Evolutionary conservation across 345 rosid genomes (phyloP), one percentile per base, ranked within the genome.

Genomic region (Linum lewisii): DNA sequence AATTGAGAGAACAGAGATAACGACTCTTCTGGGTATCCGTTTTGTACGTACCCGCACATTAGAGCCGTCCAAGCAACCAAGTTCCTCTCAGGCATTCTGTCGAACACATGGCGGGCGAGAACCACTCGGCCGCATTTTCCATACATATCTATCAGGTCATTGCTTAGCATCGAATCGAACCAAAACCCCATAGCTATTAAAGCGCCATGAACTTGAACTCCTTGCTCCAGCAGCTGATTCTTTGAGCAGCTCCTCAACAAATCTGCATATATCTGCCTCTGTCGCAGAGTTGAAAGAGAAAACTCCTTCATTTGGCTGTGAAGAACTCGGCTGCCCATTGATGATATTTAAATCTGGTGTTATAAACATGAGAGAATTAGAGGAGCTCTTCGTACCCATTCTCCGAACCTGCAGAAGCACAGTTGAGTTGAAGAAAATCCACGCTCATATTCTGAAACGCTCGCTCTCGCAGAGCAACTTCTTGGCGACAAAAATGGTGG

Each of bases 21-120:
- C 0, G 86, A 78, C 51, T 37, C 72, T 15, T 56, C 63, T 16
- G 82, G 78, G 47, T 74, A 61, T 10, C 84, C 84, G 10, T 65
- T 72, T 24, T 61, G 76, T 37, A 89, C 67, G 66, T 73, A 69
- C 34, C 89, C 97, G 20, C 88, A 77, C 91, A 85, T 85, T 42
- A 89, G 95, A 49, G 91, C 76, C 1, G 97, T 86, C 95, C 92
- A 84, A 24, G 92, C 82, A 79, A 84, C 87, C 70, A 82, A 81
- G 21, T 87, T 87, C 77, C 84, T 79, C 26, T 71, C 75, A 34
- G 58, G 70, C 95, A 87, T 83, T 75, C 45, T 75, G 55, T 87
- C 85, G 64, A 87, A 84, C 89, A 87, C 81, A 9, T 26, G 61
- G 37, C 73, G 63, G 19, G 92, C 95, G 50, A 34, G 11, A 6